Percentiles rank a stretch among this genome's conserved stretches.
Evolutionary conservation across 768 basidiomycete genomes (phyloP).

Genomic region (Suillus subalutaceus): DNA sequence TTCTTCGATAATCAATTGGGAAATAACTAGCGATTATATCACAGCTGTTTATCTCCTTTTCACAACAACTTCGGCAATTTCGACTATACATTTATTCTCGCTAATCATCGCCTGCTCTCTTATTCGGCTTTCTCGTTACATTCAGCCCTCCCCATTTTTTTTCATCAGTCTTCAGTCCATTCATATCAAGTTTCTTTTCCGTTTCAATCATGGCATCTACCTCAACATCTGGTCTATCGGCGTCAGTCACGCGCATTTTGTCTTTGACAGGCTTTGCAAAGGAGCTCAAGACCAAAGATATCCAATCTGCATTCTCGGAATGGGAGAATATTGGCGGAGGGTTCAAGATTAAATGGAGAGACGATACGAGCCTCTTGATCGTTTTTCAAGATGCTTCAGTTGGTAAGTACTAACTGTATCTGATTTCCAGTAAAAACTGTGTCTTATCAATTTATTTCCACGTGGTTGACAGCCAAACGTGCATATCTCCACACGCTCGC

Average conservation of each 20-base stretch:
- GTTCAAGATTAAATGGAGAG: conserved; percentile 99
- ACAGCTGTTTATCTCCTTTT: conserved; percentile 8
- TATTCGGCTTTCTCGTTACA: conserved; percentile 21
- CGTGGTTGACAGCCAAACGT: conserved; percentile 71
- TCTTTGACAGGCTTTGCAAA: conserved; percentile 90
- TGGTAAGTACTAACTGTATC: conserved; percentile 62
- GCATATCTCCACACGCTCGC: conserved; percentile 92
- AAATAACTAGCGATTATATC: conserved; percentile 13
- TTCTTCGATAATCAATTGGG: conserved; percentile 17
- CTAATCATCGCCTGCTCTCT: conserved; percentile 15
- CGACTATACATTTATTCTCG: conserved; percentile 18
- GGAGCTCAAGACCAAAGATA: conserved; percentile 97
- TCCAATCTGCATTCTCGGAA: conserved; percentile 87
- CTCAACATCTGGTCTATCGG: conserved; percentile 81
- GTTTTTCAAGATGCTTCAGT: conserved; percentile 90
- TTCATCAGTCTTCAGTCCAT: conserved; percentile 4
- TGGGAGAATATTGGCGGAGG: conserved; percentile 88
- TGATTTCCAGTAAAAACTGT: conserved; percentile 7
- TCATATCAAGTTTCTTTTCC: conserved; percentile 2
- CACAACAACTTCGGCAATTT: conserved; percentile 25
- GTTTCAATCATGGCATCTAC: conserved; percentile 54
- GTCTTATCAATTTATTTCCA: conserved; percentile 10
- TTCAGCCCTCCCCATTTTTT: conserved; percentile 15
- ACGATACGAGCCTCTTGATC: conserved; percentile 93
- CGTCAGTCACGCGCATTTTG: conserved; percentile 95